phyloP scores from a whole-genome alignment of 352 stramenopile genomes.

The Phytophthora fragariaefolia region DNA sequence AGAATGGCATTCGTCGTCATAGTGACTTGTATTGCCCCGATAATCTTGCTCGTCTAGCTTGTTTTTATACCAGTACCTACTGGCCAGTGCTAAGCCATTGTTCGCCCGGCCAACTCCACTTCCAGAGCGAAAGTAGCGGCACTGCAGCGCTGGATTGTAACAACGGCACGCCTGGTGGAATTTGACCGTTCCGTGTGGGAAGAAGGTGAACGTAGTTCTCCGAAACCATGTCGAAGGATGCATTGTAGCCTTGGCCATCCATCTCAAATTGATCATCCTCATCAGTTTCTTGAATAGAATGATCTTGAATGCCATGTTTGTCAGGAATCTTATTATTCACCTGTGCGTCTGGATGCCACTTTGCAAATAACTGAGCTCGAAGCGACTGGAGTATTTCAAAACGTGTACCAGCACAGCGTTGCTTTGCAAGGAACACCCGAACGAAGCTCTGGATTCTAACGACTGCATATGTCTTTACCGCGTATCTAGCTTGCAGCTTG shows the following conservation, averaged over 20 bases:
- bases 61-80: slow-evolving; percentile 12
- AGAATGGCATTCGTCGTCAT: not conserved
- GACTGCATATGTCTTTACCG: slow-evolving; percentile 1
- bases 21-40: too few species aligned
- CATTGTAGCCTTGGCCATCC: not conserved
- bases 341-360: slow-evolving; percentile 3
- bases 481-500: slow-evolving; percentile 12
- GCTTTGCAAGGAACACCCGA: slow-evolving; percentile 20
- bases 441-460: slow-evolving; percentile 27
- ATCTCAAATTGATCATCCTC: slow-evolving; percentile 20
- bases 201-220: slow-evolving; percentile 30
- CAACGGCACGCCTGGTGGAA: slow-evolving; percentile 33
- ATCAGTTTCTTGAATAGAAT: slow-evolving; percentile 3
- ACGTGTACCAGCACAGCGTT: slow-evolving; percentile 6
- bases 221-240: not conserved
- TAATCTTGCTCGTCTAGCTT: too few species aligned
- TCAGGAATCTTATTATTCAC: not conserved
- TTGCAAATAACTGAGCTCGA: slow-evolving; percentile 21
- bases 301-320: not conserved
- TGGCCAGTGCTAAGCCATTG: slow-evolving; percentile 25
- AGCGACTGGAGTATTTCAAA: slow-evolving; percentile 14
- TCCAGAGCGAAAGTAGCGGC: slow-evolving; percentile 35
- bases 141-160: slow-evolving; percentile 23
- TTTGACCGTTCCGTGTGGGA: slow-evolving; percentile 33
- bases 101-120: slow-evolving; percentile 35